phyloP scores from a whole-genome alignment of 2,329 filamentous ascomycete species.

The Rhynchosporium graminicola region DNA sequence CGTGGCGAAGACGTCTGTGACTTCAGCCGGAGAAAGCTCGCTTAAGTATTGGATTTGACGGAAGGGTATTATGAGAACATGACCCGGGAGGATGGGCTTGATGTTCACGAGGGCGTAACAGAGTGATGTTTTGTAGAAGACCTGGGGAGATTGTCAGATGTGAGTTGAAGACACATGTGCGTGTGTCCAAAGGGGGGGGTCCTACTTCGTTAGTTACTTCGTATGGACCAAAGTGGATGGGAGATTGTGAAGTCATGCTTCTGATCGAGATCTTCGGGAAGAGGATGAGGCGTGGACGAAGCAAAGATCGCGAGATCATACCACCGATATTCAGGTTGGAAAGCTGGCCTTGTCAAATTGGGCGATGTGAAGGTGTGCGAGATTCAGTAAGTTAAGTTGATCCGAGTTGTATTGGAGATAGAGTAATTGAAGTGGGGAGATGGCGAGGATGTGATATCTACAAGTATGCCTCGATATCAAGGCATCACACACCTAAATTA shows the following conservation, averaged over 20 bases:
- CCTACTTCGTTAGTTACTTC: constrained; percentile 72
- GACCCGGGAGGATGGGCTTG: constrained; percentile 89
- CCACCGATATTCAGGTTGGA: not conserved
- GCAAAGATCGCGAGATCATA: constrained; percentile 28
- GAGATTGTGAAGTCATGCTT: constrained; percentile 35
- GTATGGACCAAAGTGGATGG: constrained; percentile 73
- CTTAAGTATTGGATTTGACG: constrained; percentile 66
- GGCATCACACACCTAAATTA: too few species aligned
- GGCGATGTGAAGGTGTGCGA: too few species aligned
- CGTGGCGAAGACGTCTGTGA: constrained; percentile 80
- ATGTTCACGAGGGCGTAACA: constrained; percentile 93
- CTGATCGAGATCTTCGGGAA: constrained; percentile 24
- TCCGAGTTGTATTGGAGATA: too few species aligned
- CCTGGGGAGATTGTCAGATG: constrained; percentile 51
- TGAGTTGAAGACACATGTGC: too few species aligned
- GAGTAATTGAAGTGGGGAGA: too few species aligned
- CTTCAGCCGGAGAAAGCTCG: constrained; percentile 37
- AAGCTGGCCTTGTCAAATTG: too few species aligned
- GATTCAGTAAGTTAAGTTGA: too few species aligned
- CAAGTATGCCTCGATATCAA: too few species aligned
- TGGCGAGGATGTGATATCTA: too few species aligned
- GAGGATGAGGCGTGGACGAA: constrained; percentile 18
- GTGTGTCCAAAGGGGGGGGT: too few species aligned
- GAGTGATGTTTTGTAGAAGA: constrained; percentile 79
- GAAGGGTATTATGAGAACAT: constrained; percentile 85